Conservation (phyloP, 805 yeast genomes). For the Lipomyces kockii region DNA sequence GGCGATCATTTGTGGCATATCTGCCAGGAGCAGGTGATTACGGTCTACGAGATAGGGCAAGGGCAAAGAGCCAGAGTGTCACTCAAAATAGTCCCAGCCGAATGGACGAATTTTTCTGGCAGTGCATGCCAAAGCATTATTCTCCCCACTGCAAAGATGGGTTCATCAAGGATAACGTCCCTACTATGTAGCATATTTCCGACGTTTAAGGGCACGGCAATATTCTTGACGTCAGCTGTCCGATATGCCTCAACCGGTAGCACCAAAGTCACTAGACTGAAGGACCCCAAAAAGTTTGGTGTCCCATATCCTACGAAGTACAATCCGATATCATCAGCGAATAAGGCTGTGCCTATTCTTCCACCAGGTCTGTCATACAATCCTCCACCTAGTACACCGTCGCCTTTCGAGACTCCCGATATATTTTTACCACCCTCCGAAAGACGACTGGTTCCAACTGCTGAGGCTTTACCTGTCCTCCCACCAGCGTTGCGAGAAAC, state of each 20-base stretch:
- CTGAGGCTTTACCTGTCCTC: conserved; percentile 23
- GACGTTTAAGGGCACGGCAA: not conserved
- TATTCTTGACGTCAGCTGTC: conserved; percentile 12
- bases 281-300: conserved; percentile 19
- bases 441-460: conserved; percentile 45
- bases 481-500: conserved; percentile 48
- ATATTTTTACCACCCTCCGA: conserved; percentile 68
- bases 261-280: conserved; percentile 16
- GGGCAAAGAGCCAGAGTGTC: not conserved
- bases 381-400: conserved; percentile 69
- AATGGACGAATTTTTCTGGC: not conserved
- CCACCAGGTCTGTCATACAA: conserved; percentile 64
- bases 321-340: conserved; percentile 67
- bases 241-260: conserved; percentile 11
- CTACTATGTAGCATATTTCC: not conserved
- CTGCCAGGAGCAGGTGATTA: not conserved
- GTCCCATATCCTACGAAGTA: conserved; percentile 58
- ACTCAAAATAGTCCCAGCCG: not conserved
- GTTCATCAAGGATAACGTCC: not conserved
- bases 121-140: not conserved
- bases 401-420: conserved; percentile 63
- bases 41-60: no score
- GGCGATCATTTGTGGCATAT: not conserved
- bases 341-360: conserved; percentile 61
- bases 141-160: not conserved